Percentiles rank a stretch among this genome's conserved stretches.
These are phyloP conservation scores for Hypoxylon fuscum DNA, from an alignment of 495 filamentous ascomycete species.

Conservation along the genomic window DNA sequence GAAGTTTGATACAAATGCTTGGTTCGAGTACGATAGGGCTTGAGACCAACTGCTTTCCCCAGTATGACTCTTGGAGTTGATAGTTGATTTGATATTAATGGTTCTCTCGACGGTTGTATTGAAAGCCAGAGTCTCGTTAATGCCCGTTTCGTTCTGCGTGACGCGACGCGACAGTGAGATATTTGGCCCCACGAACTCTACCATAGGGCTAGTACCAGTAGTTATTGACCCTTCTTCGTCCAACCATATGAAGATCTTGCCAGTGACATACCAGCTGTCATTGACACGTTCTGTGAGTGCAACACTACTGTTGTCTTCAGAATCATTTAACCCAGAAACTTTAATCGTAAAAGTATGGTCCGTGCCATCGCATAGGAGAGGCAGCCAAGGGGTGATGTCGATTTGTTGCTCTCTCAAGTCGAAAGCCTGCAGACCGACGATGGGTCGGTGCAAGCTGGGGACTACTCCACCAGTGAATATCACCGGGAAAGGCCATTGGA, in stretches of 20 bases:
- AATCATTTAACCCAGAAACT: constrained; percentile 68
- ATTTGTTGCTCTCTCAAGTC: constrained; percentile 84
- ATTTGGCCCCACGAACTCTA: constrained; percentile 33
- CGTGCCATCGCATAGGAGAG: constrained; percentile 69
- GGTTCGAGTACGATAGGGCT: constrained; percentile 63
- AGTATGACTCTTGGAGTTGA: constrained; percentile 56
- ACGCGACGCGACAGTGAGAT: constrained; percentile 50
- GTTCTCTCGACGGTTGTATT: constrained; percentile 64
- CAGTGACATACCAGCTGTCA: constrained; percentile 81
- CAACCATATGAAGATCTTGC: constrained; percentile 81
- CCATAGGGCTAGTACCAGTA: constrained; percentile 51
- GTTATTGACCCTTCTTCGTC: constrained; percentile 62
- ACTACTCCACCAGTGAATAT: constrained; percentile 89
- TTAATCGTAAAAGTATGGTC: constrained; percentile 77
- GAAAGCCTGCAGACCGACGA: constrained; percentile 85
- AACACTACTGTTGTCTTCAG: constrained; percentile 43
- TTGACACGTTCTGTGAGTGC: constrained; percentile 67
- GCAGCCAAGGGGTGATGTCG: constrained; percentile 81
- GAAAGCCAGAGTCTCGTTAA: constrained; percentile 69
- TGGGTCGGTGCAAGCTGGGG: constrained; percentile 81
- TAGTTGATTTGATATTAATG: constrained; percentile 57
- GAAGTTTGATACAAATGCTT: constrained; percentile 60
- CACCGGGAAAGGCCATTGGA: constrained; percentile 83
- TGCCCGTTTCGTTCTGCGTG: constrained; percentile 57
- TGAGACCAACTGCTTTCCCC: constrained; percentile 68